Evolutionary conservation across 768 basidiomycete genomes (phyloP), one percentile per base, ranked within the genome.

Genomic region (Dacryopinax primogenitus): DNA sequence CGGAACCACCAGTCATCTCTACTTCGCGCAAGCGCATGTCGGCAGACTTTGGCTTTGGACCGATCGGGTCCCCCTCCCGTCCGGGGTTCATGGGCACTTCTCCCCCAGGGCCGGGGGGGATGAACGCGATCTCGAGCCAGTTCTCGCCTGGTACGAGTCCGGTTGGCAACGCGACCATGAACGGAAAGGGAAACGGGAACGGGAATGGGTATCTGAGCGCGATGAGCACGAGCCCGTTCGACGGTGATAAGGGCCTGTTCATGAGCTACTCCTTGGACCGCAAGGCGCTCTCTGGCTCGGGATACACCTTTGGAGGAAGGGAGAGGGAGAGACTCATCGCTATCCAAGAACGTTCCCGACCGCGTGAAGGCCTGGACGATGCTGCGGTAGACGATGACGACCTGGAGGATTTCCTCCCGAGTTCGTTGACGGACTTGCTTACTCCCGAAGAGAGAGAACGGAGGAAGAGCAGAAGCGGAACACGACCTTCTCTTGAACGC

Each of bases 391-490:
- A 45, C 58, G 88, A 87, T 62, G 90, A 85, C 47, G 90, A 93
- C 69, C 72, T 90, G 61, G 91, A 92, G 71, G 93, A 92, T 65
- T 89, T 97, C 73, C 73, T 98, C 33, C 95, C 95, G 0, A 86
- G 88, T 64, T 90, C 87, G 2, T 77, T 98, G 58, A 90, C 85
- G 30, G 94, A 97, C 67, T 79, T 98, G 6, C 78, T 98, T 58
- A 95, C 93, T 0, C 90, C 90, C 0, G 87, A 86, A 69, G 95
- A 97, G 76, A 81, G 86, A 68, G 87, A 83, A 33, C 79, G 94
- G 33, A 78, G 92, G 45, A 86, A 91, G 82, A 88, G 87, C 33
- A 81, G 90, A 62, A 85, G 84, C n/a, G 68, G 67, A 3, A 36
- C 66, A 37, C 62, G 67, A 39, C 64, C 62, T 1, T 21, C 35